These are phyloP conservation scores for Erodium moschatum DNA, from an alignment of 441 rosid species.

Conservation along the genomic window DNA sequence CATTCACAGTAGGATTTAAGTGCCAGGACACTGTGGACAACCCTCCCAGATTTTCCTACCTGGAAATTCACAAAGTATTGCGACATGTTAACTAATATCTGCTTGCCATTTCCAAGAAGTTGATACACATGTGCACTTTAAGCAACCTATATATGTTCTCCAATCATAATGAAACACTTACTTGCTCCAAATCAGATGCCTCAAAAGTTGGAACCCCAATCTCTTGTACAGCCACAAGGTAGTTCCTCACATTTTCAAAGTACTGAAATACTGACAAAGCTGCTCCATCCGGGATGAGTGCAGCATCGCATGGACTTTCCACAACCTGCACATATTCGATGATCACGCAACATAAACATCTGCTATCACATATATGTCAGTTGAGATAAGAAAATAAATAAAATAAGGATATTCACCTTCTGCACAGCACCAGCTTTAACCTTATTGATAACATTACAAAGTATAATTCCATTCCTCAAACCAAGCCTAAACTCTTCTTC, in stretches of 20 bases:
- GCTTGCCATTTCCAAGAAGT: not conserved
- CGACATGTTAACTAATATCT: not conserved
- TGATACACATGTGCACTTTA: not conserved
- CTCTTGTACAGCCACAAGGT: conserved; percentile 74
- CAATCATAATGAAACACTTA: conserved; percentile 18
- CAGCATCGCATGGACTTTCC: conserved; percentile 76
- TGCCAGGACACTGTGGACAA: conserved; percentile 78
- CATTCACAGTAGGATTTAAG: conserved; percentile 78
- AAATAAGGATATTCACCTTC: conserved; percentile 35
- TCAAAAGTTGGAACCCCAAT: conserved; percentile 84
- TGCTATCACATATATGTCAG: not conserved
- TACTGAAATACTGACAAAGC: conserved; percentile 92
- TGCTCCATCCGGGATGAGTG: conserved; percentile 79
- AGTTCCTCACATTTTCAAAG: conserved; percentile 92
- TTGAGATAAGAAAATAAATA: not conserved
- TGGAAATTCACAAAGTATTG: conserved; percentile 23
- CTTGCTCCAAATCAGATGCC: conserved; percentile 97
- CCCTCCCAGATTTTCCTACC: conserved; percentile 89
- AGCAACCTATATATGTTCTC: no score
- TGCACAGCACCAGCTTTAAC: conserved; percentile 69
- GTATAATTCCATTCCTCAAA: conserved; percentile 76
- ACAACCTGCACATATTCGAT: conserved; percentile 46
- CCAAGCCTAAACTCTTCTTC: conserved; percentile 85
- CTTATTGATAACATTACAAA: conserved; percentile 72
- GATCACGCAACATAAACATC: not conserved